These are phyloP conservation scores for apple (Malus domestica) DNA, from an alignment of 306 rosid species.

Conservation along the genomic window DNA sequence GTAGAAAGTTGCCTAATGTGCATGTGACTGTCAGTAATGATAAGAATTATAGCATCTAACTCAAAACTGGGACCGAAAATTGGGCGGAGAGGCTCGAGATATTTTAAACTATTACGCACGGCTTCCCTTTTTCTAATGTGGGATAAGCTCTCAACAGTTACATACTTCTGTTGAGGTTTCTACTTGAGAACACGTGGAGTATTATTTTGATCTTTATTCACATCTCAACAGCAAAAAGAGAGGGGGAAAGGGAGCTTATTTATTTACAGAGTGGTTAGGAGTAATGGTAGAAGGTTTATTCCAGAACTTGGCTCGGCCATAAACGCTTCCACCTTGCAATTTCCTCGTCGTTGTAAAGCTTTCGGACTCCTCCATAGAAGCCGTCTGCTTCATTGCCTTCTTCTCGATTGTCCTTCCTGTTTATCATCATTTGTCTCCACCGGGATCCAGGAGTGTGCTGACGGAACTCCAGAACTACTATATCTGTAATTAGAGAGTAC, in stretches of 20 bases:
- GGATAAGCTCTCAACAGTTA: not conserved
- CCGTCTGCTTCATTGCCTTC: constrained; percentile 80
- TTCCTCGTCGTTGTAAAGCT: constrained; percentile 54
- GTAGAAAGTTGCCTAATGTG: too few species aligned
- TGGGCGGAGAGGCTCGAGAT: too few species aligned
- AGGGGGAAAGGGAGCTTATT: not conserved
- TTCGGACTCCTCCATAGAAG: constrained; percentile 82
- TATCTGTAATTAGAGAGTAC: constrained; percentile 40
- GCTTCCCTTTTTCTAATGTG: not conserved
- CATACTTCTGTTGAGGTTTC: not conserved
- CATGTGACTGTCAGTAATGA: too few species aligned
- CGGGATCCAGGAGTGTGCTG: constrained; percentile 67
- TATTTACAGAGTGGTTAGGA: not conserved
- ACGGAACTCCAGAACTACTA: constrained; percentile 66
- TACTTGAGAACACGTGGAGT: not conserved
- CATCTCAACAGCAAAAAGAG: not conserved
- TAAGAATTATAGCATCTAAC: too few species aligned
- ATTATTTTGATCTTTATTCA: not conserved
- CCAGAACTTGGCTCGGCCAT: constrained; percentile 55
- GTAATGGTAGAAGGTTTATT: constrained; percentile 22
- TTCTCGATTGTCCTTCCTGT: constrained; percentile 60
- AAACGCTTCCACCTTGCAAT: constrained; percentile 62
- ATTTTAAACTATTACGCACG: not conserved
- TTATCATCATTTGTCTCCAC: constrained; percentile 68
- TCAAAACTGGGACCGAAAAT: too few species aligned